Evolutionary conservation across 2,329 filamentous ascomycete species (phyloP), one percentile per base, ranked within the genome.

Genomic region (Fusarium aywerte): DNA sequence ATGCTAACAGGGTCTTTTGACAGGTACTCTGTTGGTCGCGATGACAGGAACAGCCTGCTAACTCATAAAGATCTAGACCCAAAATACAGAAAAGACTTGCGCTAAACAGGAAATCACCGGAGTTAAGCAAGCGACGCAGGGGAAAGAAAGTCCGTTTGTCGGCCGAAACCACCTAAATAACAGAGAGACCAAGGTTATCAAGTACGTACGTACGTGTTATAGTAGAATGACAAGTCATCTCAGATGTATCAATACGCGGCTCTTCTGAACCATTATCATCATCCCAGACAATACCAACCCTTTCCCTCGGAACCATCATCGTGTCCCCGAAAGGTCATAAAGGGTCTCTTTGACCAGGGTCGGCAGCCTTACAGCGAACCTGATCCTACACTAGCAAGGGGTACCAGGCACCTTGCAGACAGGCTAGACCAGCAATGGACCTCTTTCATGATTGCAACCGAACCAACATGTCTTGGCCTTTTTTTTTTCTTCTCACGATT

Each of bases 91-190:
- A 16, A 20, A 16, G 20, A 18, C 21, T 52, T 58, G 47, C 44
- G 23, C 65, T 21, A 63, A 68, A 56, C 7, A 40, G 66, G 66
- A 59, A 69, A 55, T 69, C 57, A 55, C 66, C 66, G 65, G 66
- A 54, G 35, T 49, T 48, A 42, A 45, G 43, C 42, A 31, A 35
- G 32, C 23, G 21, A 47, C 29, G 32, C 54, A 62, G 48, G 45
- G 43, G 48, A 43, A 42, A n/a, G 21, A 40, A 27, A 35, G 32
- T 21, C 33, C 49, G 23, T 23, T 21, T 21, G 27, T 32, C 43
- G 40, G 18, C 16, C 21, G 21, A 39, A 47, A 31, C 15, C 33
- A 27, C n/a, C n/a, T n/a, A 31, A 44, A 15, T 10, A 27, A 16
- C 25, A 29, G n/a, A 4, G n/a, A 4, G n/a, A n/a, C n/a, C 15